Evolutionary conservation across 2,329 filamentous ascomycete genomes (phyloP).

Genomic region (Calonectria honghensis): DNA sequence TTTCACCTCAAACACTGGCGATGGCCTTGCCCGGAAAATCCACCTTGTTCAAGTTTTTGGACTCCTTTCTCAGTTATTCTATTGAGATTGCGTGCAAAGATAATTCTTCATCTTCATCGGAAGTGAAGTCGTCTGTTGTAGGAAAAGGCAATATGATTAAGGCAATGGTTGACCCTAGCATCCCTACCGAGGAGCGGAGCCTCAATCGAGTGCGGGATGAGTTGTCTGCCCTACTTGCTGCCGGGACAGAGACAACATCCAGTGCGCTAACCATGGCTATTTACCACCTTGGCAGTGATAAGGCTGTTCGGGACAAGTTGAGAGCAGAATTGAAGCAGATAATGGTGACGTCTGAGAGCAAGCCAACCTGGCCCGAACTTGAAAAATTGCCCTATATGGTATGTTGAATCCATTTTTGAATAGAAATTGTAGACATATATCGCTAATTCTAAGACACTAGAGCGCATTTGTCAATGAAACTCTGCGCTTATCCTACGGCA

Average conservation of each 20-base stretch:
- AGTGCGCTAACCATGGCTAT: background rate
- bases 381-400: slow-evolving; percentile 6
- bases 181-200: background rate
- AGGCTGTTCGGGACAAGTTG: background rate
- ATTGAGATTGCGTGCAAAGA: background rate
- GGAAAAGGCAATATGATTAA: background rate
- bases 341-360: background rate
- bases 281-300: background rate
- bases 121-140: background rate
- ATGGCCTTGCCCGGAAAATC: background rate
- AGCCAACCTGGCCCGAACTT: background rate
- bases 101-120: background rate
- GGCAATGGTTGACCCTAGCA: background rate
- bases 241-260: background rate
- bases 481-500: background rate
- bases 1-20: background rate
- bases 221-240: background rate
- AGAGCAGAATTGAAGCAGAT: background rate
- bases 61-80: background rate
- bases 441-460: background rate
- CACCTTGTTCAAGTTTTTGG: background rate
- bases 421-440: too few species aligned
- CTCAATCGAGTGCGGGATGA: background rate
- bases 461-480: slow-evolving; percentile 4
- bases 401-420: background rate